A percentile compares a stretch with the other conserved stretches of the same genome.
These are phyloP conservation scores for Fusarium multiceps DNA, from an alignment of 2,329 filamentous ascomycete genomes.

Conservation along the genomic window DNA sequence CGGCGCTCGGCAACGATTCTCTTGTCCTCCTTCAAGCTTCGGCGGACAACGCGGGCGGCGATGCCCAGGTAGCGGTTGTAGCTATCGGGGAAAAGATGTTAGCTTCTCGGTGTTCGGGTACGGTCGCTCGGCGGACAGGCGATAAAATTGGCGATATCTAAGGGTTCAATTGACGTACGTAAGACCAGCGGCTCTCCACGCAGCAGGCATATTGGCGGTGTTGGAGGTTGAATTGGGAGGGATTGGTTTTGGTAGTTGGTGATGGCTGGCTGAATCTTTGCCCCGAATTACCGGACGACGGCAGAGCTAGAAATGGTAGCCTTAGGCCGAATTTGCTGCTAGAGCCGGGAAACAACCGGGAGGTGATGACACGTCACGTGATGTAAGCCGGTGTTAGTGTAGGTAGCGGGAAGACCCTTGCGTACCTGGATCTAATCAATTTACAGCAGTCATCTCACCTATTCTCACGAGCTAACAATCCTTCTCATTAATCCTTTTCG, in stretches of 20 bases:
- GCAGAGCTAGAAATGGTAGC: constrained; percentile 42
- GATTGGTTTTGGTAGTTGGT: constrained; percentile 49
- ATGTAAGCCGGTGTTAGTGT: neutral
- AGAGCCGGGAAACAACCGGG: constrained; percentile 33
- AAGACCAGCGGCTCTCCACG: constrained; percentile 98
- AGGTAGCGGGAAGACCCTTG: neutral
- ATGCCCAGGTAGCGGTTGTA: constrained; percentile 99
- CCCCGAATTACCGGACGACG: constrained; percentile 48
- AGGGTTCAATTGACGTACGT: constrained; percentile 73
- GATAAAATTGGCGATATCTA: constrained; percentile 10
- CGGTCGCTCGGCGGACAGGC: constrained; percentile 18
- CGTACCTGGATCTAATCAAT: constrained; percentile 9
- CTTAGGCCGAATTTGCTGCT: constrained; percentile 47
- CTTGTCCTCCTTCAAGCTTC: constrained; percentile 96
- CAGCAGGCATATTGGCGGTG: constrained; percentile 86
- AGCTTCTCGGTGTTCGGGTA: constrained; percentile 48
- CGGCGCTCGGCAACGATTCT: constrained; percentile 88
- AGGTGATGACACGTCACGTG: constrained; percentile 16
- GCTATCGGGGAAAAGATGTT: constrained; percentile 64
- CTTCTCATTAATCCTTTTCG: neutral
- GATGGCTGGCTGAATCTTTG: constrained; percentile 53
- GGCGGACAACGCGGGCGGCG: constrained; percentile 93
- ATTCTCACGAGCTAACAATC: neutral
- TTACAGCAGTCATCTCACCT: neutral
- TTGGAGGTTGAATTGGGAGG: constrained; percentile 49